Base-by-base conservation (phyloP, 495 filamentous ascomycete species). In the Penicillium longicatenatum region DNA sequence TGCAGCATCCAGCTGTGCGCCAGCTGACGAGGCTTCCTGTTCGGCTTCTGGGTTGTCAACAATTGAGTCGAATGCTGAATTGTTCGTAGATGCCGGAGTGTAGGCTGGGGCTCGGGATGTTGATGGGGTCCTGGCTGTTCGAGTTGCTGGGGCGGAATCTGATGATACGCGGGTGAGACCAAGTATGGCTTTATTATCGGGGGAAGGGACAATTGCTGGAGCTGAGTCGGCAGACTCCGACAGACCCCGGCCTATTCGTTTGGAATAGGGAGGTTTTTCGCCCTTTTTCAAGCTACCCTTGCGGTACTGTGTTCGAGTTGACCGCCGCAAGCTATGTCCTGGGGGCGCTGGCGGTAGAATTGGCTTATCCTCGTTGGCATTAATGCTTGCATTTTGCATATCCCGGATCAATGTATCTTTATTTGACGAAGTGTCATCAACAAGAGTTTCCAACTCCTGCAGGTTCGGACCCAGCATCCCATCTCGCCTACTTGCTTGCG, bases 261-360 rank as follows among this genome's bases (percentile, higher is more conserved):
- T 94, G 0, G 91, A 88, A 60, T 91, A 89, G 24, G 89, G 86
- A 6, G 84, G 80, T 50, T 87, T 81, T 63, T 93, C 89, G 44
- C 89, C 89, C 67, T 89, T 92, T 57, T 85, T 85, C 50, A 92
- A 70, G 75, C 92, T 97, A 12, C 93, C 94, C 52, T 90, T 89
- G 65, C 91, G 80, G 66, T 98, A 98, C 29, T 91, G 92, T 16
- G 94, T 99, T 37, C 91, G 84, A 16, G 92, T 99, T 37, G 95
- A 96, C 53, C 94, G 83, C 59, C 92, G 84, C 50, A 99, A 80
- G 17, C 91, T 89, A 66, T 86, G 85, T 5, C 90, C 89, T 9
- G 85, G 89, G 21, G 88, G 87, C 22, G 78, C 72, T 62, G 84
- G 80, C 1, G 90, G 87, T 53, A 98, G 75, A 59, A 98, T 97